Conservation (phyloP, 495 filamentous ascomycete species). For the Podospora fimiseda region DNA sequence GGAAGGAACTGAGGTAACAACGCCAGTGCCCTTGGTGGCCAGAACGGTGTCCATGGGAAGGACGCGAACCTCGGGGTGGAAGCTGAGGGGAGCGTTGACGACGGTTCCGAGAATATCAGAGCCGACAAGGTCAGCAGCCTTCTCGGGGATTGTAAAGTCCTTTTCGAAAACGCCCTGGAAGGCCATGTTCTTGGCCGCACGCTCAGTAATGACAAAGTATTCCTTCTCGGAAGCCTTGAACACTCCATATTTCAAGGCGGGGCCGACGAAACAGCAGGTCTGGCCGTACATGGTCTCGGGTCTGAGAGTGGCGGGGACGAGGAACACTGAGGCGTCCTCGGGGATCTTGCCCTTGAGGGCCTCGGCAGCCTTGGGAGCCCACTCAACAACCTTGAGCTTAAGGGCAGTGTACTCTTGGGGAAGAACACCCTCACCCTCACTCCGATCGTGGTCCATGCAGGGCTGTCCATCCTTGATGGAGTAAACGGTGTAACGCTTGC, state of each 20-base stretch:
- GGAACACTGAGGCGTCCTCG: slow-evolving; percentile 71
- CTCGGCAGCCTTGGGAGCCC: slow-evolving; percentile 64
- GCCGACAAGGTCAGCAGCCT: slow-evolving; percentile 64
- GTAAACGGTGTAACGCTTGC: slow-evolving; percentile 91
- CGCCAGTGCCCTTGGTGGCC: slow-evolving; percentile 88
- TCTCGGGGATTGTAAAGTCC: slow-evolving; percentile 62
- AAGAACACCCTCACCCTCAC: slow-evolving; percentile 81
- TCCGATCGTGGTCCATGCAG: slow-evolving; percentile 95
- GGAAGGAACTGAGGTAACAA: slow-evolving; percentile 91
- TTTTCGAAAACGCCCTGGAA: slow-evolving; percentile 80
- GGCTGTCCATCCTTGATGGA: slow-evolving; percentile 95
- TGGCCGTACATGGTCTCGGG: slow-evolving; percentile 99
- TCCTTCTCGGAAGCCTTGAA: slow-evolving; percentile 79
- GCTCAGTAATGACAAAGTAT: slow-evolving; percentile 77
- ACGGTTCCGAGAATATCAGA: slow-evolving; percentile 79
- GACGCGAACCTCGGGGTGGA: slow-evolving; percentile 77
- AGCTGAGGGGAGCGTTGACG: slow-evolving; percentile 82
- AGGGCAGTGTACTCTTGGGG: slow-evolving; percentile 90
- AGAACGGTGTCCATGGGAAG: slow-evolving; percentile 93
- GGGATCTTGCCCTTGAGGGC: slow-evolving; percentile 73
- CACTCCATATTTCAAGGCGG: slow-evolving; percentile 64
- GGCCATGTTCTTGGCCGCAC: slow-evolving; percentile 92
- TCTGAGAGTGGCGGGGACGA: slow-evolving; percentile 85
- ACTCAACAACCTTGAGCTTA: slow-evolving; percentile 85
- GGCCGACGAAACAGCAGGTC: slow-evolving; percentile 90